Evolutionary conservation across 1,139 yeast species (phyloP), one percentile per base, ranked within the genome.

Genomic region (Schwanniomyces etchellsii): DNA sequence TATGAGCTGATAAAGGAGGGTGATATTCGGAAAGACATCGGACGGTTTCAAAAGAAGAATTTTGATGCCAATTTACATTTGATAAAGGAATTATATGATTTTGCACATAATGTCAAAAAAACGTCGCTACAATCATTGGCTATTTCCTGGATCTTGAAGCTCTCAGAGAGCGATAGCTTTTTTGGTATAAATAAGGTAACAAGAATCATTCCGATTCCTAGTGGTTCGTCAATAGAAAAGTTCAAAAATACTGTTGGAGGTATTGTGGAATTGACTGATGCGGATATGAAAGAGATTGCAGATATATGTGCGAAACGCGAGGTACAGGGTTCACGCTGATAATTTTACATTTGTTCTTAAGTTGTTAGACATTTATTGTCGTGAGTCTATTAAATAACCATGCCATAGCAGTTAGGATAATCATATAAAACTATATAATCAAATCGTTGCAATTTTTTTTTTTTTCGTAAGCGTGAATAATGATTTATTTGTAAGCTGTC

Each of bases 181-280:
- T 37, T 42, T 28, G 71, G 61, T 42, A 62, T 47, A 28, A 50
- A 46, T 44, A 63, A 52, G 28, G 72, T 70, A 36, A 74, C 86
- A 11, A 65, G 62, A 34, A 66, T 84, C 29, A 55, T 86, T 27
- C 94, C 95, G 26, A 82, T 85, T 49, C 95, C 95, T 15, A 80
- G 88, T 32, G 77, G 84, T 6, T 69, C 86, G 5, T 70, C 77
- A 16, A 57, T 60, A 6, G 65, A 55, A 11, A 76, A 83, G 48
- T 74, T 81, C 17, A 64, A 66, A 30, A 81, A 74, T 47, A 84
- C 83, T 55, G 63, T 71, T 40, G 60, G 68, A 5, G 43, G 40
- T 24, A 51, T 59, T 14, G 52, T 75, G 26, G 52, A 55, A 10
- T 60, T 84, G 36, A 48, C 75, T 7, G 73, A 66, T 20, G 70